Evolutionary conservation across 2,329 filamentous ascomycete species (phyloP), one percentile per base, ranked within the genome.

Genomic region (Aspergillus versicolor): DNA sequence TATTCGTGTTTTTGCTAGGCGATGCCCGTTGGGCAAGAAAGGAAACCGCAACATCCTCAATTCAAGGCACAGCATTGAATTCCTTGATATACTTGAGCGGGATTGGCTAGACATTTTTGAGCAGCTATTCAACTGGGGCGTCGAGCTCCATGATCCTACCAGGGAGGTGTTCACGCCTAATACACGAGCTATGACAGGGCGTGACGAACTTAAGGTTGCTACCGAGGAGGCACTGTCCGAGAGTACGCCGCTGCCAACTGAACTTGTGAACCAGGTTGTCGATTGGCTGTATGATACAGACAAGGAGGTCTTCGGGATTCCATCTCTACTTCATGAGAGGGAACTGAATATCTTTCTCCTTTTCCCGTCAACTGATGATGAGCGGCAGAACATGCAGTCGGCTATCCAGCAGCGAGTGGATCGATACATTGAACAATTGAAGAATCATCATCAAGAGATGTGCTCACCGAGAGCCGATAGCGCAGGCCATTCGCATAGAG

Each of bases 271-370:
- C 9, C 32, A 47, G 43, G 38, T 54, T 30, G 22, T 47, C 13
- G 19, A 44, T 5, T 32, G 37, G 19, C 34, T 46, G 22, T n/a
- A 52, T n/a, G 24, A 43, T 34, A 27, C 8, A n/a, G 40, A 42
- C 9, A 21, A 42, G n/a, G 8, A 12, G 22, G 22, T 24, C 6
- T 42, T 51, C 15, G 30, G n/a, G n/a, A 45, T 24, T n/a, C 42
- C 30, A 12, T 30, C 15, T 5, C n/a, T 37, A 22, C 5, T 45
- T 24, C n/a, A 3, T 3, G 6, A 24, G 19, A 27, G 12, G 15
- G 50, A 52, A 12, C n/a, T 54, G 21, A 30, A 54, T 27, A 41
- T 47, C 24, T 47, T 52, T 19, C 22, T 43, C 7, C 27, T 48
- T n/a, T 30, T 32, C 37, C 37, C 52, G 21, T 17, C n/a, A 4